Evolutionary conservation across 2,329 filamentous ascomycete species (phyloP).

Genomic region (Arthrinium phaeospermum): DNA sequence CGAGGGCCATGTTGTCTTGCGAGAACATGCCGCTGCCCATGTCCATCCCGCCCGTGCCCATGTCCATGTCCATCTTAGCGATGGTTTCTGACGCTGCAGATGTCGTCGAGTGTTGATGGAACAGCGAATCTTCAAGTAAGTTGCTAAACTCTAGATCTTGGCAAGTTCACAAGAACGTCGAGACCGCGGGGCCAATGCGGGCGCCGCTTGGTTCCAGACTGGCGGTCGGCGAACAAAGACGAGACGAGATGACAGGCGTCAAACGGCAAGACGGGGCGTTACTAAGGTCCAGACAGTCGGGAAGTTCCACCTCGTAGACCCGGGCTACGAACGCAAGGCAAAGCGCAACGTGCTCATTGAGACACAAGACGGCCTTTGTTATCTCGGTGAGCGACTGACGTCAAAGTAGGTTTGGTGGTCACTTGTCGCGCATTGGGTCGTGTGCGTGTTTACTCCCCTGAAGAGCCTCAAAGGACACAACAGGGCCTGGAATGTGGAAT

Average conservation of each 20-base stretch:
- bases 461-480: not conserved
- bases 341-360: not conserved
- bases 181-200: not conserved
- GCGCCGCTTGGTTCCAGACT: not conserved
- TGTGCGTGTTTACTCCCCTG: not conserved
- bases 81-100: not conserved
- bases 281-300: not conserved
- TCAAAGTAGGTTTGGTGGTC: not conserved
- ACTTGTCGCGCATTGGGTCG: not conserved
- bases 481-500: not conserved
- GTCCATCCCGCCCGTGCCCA: constrained; percentile 38
- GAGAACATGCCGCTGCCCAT: constrained; percentile 45
- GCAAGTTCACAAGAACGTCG: not conserved
- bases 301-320: not conserved
- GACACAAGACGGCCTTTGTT: constrained; percentile 2
- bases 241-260: not conserved
- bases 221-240: not conserved
- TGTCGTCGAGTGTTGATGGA: not conserved
- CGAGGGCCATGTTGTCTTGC: constrained; percentile 55
- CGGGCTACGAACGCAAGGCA: not conserved
- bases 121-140: not conserved
- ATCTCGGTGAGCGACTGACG: not conserved
- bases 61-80: constrained; percentile 23
- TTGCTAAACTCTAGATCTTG: not conserved
- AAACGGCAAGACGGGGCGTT: not conserved